phyloP scores from a whole-genome alignment of 2,329 filamentous ascomycete species.

The Talaromyces sp. region DNA sequence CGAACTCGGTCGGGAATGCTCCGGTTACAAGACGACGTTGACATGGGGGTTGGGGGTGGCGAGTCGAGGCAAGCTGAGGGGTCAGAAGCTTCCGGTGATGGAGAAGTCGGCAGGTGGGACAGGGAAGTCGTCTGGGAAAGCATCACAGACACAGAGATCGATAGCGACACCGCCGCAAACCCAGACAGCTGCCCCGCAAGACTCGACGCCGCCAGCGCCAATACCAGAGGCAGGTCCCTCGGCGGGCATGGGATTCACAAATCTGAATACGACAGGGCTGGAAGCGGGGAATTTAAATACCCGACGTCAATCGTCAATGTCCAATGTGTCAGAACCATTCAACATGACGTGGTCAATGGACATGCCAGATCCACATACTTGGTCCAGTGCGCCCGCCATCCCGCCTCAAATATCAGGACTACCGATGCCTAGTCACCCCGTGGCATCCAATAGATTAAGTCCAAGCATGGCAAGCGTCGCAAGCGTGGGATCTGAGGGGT shows the following conservation, averaged over 20 bases:
- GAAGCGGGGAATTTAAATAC: constrained; percentile 12
- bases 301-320: constrained; percentile 5
- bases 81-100: constrained; percentile 71
- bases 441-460: constrained; percentile 13
- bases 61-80: constrained; percentile 90
- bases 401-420: constrained; percentile 25
- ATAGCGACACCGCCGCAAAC: constrained; percentile 8
- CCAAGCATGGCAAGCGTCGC: constrained; percentile 7
- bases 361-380: constrained; percentile 26
- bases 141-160: not conserved
- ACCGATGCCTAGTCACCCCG: constrained; percentile 20
- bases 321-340: constrained; percentile 16
- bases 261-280: constrained; percentile 5
- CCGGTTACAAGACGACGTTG: constrained; percentile 93
- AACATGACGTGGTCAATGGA: constrained; percentile 25
- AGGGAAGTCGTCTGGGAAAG: not conserved
- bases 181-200: constrained; percentile 3
- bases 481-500: constrained; percentile 13
- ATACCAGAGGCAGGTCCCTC: constrained; percentile 7
- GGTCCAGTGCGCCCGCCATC: constrained; percentile 18
- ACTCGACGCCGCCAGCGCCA: constrained; percentile 7
- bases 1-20: constrained; percentile 87
- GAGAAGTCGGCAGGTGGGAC: constrained; percentile 47
- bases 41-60: constrained; percentile 97
- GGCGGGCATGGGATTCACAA: constrained; percentile 3